Base-by-base conservation (phyloP, 306 rosid genomes). In the Prunus mira region DNA sequence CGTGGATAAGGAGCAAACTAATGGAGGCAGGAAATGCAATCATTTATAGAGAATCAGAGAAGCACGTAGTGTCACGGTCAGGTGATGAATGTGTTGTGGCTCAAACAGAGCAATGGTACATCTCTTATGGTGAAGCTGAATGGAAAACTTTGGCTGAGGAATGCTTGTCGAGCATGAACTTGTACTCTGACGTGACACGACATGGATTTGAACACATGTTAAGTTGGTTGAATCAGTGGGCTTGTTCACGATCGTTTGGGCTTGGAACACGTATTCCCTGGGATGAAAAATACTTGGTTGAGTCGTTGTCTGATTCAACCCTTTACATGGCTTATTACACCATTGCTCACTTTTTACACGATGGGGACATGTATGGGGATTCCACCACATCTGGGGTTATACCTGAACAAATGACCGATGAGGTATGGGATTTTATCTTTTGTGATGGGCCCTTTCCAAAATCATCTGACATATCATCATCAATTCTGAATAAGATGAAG, bases 21-120 rank as follows among this genome's bases (percentile, higher is more conserved):
- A 76, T 89, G 78, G 91, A 93, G 84, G 84, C 87, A 27, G 95
- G 91, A 24, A 83, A 89, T 75, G 97, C 96, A 67, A 83, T 93
- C 60, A 55, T 86, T 28, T 93, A 93, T 28, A 93, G 98, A 38
- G 98, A 93, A 80, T 96, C 97, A 10, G 98, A 93, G 89, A 93
- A 89, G 86, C 79, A 76, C 55, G 98, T 93, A 76, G 78, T 80
- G 43, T 93, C 98, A 43, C 82, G 97, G 75, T 91, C 98, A 18
- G 97, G 97, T 41, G 98, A 93, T 84, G 98, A 93, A 32, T 93
- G 98, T 81, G 80, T 93, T 78, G 98, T 93, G 80, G 98, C 98
- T 34, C 92, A 91, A 56, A 93, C 97, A 25, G 98, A 93, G 83
- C 98, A 93, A 85, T 93, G 98, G 98, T 93, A 93, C 78, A 73